Evolutionary conservation across 106 monocot genomes (phyloP), one percentile per base, ranked within the genome.

Genomic region (Xerophyta viscosa): DNA sequence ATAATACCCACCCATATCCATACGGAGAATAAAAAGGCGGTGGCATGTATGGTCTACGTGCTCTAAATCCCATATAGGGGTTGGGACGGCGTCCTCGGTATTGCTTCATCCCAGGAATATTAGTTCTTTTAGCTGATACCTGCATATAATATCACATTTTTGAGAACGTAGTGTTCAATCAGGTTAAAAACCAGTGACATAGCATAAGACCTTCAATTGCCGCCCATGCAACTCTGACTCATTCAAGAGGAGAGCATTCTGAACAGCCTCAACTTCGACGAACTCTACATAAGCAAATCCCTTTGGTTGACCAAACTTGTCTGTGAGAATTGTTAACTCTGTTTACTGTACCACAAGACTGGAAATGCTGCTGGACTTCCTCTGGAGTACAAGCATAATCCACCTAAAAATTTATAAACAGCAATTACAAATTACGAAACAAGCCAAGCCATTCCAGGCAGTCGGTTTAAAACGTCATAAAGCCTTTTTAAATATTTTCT

Each of bases 281-380:
- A 76, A 76, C 55, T 76, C 76, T 33, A 76, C 76, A 60, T 76
- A 76, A 46, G 76, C 76, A 76, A 76, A 76, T 37, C 76, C 76
- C 46, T 76, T 76, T 4, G 76, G 76, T 27, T 69, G 76, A 54
- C 76, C 76, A 48, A 76, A 76, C 45, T 76, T 76, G 63, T 76
- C 76, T 10, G 76, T 69, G 25, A 76, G 46, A 48, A 76, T 76
- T 31, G 76, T 76, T 27, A n/a, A 76, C 69, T 60, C 76, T 69
- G 53, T 76, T 76, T 18, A 76, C 76, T 14, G 76, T 76, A 31
- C 76, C 76, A 65, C 76, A 76, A 41, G 76, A 76, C 51, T 76
- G 76, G 29, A 76, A 76, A 31, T 76, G 76, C 45, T 69, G 69
- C 36, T 76, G 76, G 20, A 76, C 76, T 65, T 76, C 76, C 64